Percentiles rank a stretch among this genome's conserved stretches.
These are phyloP conservation scores for Phialophora tarda DNA, from an alignment of 2,329 filamentous ascomycete genomes.

Conservation along the genomic window DNA sequence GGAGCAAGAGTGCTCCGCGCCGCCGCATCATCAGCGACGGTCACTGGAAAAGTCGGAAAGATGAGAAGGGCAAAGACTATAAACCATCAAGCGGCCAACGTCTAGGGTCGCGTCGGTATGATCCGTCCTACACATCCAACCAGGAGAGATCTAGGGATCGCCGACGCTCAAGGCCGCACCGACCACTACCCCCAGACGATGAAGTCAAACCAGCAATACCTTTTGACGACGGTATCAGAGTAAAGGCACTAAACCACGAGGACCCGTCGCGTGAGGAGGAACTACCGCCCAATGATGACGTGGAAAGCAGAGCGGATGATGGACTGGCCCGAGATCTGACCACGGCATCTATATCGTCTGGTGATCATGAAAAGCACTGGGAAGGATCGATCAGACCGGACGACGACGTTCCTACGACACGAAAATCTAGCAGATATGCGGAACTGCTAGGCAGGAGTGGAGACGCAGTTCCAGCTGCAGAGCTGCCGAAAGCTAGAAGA, in stretches of 20 bases:
- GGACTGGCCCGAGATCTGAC: constrained; percentile 22
- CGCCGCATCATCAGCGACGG: constrained; percentile 93
- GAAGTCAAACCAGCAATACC: constrained; percentile 1
- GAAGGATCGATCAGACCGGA: constrained; percentile 16
- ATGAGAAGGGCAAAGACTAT: constrained; percentile 14
- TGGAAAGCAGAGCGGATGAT: constrained; percentile 23
- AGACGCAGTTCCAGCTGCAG: constrained; percentile 37
- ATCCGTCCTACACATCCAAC: constrained; percentile 33
- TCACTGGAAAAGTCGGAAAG: constrained; percentile 69
- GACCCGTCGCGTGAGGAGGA: background rate
- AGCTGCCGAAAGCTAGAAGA: constrained; percentile 38
- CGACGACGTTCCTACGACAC: constrained; percentile 13
- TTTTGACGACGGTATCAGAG: constrained; percentile 27
- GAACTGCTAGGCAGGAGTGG: constrained; percentile 38
- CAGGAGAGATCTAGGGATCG: constrained; percentile 36
- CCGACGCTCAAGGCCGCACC: constrained; percentile 28
- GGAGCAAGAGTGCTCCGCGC: constrained; percentile 70
- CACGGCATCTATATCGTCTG: constrained; percentile 15
- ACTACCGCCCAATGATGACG: constrained; percentile 4
- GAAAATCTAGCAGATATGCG: constrained; percentile 37
- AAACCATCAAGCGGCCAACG: constrained; percentile 11
- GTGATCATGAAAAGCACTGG: constrained; percentile 17
- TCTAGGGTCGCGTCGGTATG: constrained; percentile 38
- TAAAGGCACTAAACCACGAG: constrained; percentile 2
- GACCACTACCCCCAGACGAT: background rate